These are phyloP conservation scores for Fagus sylvatica DNA, from an alignment of 306 rosid genomes.

Conservation along the genomic window DNA sequence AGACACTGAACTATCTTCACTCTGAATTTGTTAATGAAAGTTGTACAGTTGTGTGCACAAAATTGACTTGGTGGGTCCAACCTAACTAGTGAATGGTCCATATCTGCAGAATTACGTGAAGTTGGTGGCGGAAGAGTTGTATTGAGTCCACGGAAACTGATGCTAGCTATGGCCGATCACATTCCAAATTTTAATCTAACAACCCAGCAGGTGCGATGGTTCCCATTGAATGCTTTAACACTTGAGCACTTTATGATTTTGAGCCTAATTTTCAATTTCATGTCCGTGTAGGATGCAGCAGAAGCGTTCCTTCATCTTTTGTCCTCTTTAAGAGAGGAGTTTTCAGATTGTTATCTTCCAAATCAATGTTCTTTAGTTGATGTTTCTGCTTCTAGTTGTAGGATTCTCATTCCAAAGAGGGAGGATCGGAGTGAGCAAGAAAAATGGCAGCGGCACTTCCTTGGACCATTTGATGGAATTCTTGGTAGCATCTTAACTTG, in stretches of 20 bases:
- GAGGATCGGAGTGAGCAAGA: constrained; percentile 55
- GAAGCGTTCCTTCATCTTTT: constrained; percentile 88
- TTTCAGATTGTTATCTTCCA: constrained; percentile 60
- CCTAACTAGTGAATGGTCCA: neutral
- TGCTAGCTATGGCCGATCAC: constrained; percentile 67
- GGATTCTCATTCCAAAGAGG: constrained; percentile 56
- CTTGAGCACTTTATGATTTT: constrained; percentile 11
- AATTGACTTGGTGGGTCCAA: constrained; percentile 3
- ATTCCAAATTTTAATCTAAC: constrained; percentile 78
- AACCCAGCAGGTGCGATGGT: constrained; percentile 64
- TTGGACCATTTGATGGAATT: constrained; percentile 95
- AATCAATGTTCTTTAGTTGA: constrained; percentile 60
- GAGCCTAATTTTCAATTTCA: constrained; percentile 21
- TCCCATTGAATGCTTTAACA: constrained; percentile 10
- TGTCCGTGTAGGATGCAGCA: constrained; percentile 80
- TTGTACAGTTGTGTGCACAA: neutral
- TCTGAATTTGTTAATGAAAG: neutral
- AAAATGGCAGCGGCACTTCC: constrained; percentile 69
- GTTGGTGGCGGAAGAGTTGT: constrained; percentile 46
- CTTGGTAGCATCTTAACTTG: constrained; percentile 86
- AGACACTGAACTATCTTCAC: neutral
- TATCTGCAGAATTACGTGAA: constrained; percentile 52
- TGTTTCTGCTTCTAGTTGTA: constrained; percentile 54
- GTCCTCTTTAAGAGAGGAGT: constrained; percentile 78
- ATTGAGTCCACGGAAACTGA: constrained; percentile 60